These are phyloP conservation scores for Colletotrichum musicola DNA, from an alignment of 2,329 filamentous ascomycete genomes.

Conservation along the genomic window DNA sequence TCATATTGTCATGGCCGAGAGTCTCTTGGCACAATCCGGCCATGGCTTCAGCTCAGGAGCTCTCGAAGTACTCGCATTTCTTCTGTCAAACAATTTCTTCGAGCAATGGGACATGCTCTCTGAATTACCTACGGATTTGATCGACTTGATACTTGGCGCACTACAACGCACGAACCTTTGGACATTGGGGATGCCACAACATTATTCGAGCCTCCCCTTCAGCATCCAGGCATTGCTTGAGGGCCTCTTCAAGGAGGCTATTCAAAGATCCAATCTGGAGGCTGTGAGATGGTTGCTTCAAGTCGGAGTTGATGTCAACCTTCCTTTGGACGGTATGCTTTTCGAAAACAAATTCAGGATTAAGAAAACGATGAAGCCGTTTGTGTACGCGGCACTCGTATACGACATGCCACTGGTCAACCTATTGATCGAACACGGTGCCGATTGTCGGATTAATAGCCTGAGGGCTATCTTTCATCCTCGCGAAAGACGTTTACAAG, in stretches of 20 bases:
- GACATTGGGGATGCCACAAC: rapidly evolving
- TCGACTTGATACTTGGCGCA: rapidly evolving
- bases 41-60: not conserved
- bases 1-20: not conserved
- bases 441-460: not conserved
- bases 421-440: not conserved
- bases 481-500: rapidly evolving
- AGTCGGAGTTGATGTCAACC: not conserved
- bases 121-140: too few species aligned
- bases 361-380: not conserved
- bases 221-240: not conserved
- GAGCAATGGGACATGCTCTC: not conserved
- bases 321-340: not conserved
- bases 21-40: not conserved
- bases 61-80: not conserved
- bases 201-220: not conserved
- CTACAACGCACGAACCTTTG: not conserved
- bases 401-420: not conserved
- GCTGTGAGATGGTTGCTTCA: not conserved
- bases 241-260: not conserved
- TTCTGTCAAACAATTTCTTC: not conserved
- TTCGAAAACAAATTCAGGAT: too few species aligned
- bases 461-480: rapidly evolving
- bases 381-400: not conserved
- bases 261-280: not conserved